Evolutionary conservation across 306 rosid species (phyloP), one percentile per base, ranked within the genome.

Genomic region (Trichosanthes cucumerina): DNA sequence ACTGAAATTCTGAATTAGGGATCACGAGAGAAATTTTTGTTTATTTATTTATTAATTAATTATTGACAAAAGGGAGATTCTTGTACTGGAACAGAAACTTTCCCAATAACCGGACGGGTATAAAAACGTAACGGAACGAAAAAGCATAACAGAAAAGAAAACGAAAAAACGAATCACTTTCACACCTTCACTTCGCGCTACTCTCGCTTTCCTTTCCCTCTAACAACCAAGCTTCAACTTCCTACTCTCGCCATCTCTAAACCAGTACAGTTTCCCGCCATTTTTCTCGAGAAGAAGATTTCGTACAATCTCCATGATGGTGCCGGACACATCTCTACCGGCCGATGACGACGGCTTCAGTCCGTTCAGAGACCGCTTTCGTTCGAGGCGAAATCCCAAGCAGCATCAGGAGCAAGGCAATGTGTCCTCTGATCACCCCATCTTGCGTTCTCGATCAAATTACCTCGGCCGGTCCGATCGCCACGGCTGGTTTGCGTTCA

Each of bases 301-400:
- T 11, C 56, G 54, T 44, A 52, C 46, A 50, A 52, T 31, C 62
- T 9, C 13, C 28, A 4, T 1, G 5, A 74, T 52, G 63, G 4
- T 8, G 44, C 78, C 26, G 41, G 63, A 52, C 1, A 50, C 78
- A 31, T 19, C 19, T 74, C 47, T 33, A 33, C 63, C 10, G 33
- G 18, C 4, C 23, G 75, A 14, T 50, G 79, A 79, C 79, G 84
- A 59, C 60, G 73, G 38, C 54, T 85, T 79, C 83, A 85, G 75
- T 60, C 84, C 91, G 86, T 92, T 80, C 15, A 85, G 88, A 8
- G 84, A 87, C 16, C 77, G 41, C 16, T 50, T 23, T 31, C 95
- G 82, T 11, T 76, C 88, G 86, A 92, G 86, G 82, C 79, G 98
- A 41, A 90, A 90, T 84, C 92, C 89, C 78, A 76, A 21, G 79